Evolutionary conservation across 2,329 filamentous ascomycete species (phyloP), one percentile per base, ranked within the genome.

Genomic region (Paecilomyces dactylethromorphus): DNA sequence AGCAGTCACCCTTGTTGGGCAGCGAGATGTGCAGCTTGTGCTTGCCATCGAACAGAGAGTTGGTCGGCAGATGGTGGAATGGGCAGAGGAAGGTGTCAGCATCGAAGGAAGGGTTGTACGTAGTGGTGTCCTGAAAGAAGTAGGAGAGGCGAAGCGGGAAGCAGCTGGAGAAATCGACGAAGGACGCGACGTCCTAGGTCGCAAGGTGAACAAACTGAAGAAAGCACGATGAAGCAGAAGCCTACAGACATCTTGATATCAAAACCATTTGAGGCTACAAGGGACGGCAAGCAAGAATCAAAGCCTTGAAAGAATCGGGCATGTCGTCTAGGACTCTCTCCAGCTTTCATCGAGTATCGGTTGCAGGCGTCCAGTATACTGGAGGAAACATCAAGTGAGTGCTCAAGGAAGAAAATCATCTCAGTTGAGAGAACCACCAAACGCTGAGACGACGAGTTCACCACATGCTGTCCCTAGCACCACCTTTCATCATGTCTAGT

Each of bases 111-210:
- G 94, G 59, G 91, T 99, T 24, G 81, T 96, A 54, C 83, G 89
- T 57, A 92, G 96, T 63, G 87, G 88, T 10, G 65, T 76, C 35
- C 78, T 99, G 70, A 97, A 96, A 81, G 74, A 91, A 53, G 94
- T 99, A 5, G 88, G 90, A n/a, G 90, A 95, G 80, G 96, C 93
- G 84, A 97, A 96, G 82, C 84, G 92, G 59, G 92, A 97, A 76
- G 94, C 93, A 0, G 72, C 93, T 72, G 75, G 97, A 66, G 91
- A 95, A 75, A 91, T 97, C 64, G 94, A 97, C 72, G 91, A 97
- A 76, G 89, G 90, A 11, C 87, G 89, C 67, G 92, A 97, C 76
- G 91, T 97, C 4, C 86, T 89, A 58, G 94, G 94, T n/a, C 94
- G 95, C 79, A 80, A 84, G 65, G 80, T 78, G 66, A 81, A 75